Evolutionary conservation across 352 stramenopile species (phyloP).

Genomic region (Phytophthora gonapodyides): DNA sequence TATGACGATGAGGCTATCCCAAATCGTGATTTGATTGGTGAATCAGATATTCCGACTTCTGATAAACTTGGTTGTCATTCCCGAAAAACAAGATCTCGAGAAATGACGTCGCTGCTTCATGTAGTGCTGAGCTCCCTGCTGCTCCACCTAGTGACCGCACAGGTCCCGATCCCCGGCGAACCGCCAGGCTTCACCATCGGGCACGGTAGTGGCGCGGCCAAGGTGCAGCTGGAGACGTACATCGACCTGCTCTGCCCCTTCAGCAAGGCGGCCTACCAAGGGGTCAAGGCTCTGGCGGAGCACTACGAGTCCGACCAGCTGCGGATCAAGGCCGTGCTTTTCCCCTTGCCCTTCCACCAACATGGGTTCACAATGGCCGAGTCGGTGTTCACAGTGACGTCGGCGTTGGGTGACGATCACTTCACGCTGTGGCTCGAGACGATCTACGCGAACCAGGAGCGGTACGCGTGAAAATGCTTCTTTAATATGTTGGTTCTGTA

Average conservation of each 20-base stretch:
- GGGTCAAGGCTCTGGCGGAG: conserved; percentile 61
- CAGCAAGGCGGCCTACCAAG: conserved; percentile 65
- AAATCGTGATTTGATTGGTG: too few relatives aligned
- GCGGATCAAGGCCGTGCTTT: conserved; percentile 65
- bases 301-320: conserved; percentile 64
- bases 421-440: conserved; percentile 70
- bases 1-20: not conserved
- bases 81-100: conserved; percentile 15
- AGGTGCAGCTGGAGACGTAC: conserved; percentile 81
- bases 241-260: conserved; percentile 78
- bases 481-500: not conserved
- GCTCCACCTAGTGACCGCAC: conserved; percentile 28
- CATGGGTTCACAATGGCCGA: conserved; percentile 70
- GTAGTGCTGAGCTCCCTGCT: conserved; percentile 14
- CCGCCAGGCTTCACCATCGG: conserved; percentile 73
- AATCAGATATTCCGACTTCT: conserved; percentile 4
- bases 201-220: conserved; percentile 42
- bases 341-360: conserved; percentile 74
- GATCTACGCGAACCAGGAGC: conserved; percentile 75
- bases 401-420: conserved; percentile 47
- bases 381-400: conserved; percentile 62
- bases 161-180: conserved; percentile 62
- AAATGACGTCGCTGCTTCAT: conserved; percentile 30
- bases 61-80: conserved; percentile 10
- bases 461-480: conserved; percentile 32